Evolutionary conservation across 805 yeast genomes (phyloP), one percentile per base, ranked within the genome.

Genomic region (Pichia nanzhaoensis): DNA sequence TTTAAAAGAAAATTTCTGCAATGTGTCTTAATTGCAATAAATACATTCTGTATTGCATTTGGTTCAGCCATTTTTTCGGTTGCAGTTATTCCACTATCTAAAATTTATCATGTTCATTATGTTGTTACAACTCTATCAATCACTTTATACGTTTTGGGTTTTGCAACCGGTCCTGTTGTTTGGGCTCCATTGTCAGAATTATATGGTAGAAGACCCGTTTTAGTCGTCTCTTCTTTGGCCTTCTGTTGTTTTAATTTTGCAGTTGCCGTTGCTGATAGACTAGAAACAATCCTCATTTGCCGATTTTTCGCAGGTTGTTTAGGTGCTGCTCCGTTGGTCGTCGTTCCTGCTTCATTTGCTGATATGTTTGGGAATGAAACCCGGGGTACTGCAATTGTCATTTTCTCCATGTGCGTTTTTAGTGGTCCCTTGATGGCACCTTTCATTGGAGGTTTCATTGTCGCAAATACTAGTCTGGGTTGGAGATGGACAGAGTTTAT

Each of bases 181-280:
- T 90, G 93, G 88, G 96, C 93, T 21, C 96, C 95, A 4, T 60
- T 84, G 32, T 82, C 91, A n/a, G 95, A 84, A 61, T 56, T 82
- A 32, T 81, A 72, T 53, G 93, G 95, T 44, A 75, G 95, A 63
- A 75, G 76, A 60, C 63, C 73, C 16, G 80, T 85, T 14, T 55
- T 84, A 44, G 51, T 83, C 2, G 50, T 78, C 3, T 76, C 89
- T 5, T 62, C 73, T 4, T 66, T 85, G 35, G 75, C 82, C 1
- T 75, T 76, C 57, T 66, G 74, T 18, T 55, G 75, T 38, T 85
- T 87, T 64, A 71, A 73, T 38, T 84, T 83, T 58, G 95, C 84
- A 3, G 77, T 75, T 30, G 96, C 93, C 1, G 71, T 84, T n/a
- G 84, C 87, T 22, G 73, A 85, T 55, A 82, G 89, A 56, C 53